A percentile compares a stretch with the other conserved stretches of the same genome.
These are phyloP conservation scores for Saxophila tyrrhenica DNA, from an alignment of 495 filamentous ascomycete genomes.

Conservation along the genomic window DNA sequence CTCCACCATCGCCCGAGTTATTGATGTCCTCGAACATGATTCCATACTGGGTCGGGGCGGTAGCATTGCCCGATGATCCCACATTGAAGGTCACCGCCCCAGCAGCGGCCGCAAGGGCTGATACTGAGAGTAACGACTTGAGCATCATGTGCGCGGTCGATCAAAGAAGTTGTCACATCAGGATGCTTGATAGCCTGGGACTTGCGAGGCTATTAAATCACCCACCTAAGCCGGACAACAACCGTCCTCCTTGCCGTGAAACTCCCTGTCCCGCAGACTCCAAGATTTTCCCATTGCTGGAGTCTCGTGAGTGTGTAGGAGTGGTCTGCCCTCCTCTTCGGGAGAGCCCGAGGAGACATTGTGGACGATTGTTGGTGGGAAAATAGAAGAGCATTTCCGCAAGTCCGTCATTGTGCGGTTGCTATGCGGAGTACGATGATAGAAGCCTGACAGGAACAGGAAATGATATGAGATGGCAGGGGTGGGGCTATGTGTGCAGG, in stretches of 20 bases:
- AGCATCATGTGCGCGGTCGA: background rate
- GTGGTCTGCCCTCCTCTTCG: background rate
- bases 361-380: background rate
- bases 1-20: constrained; percentile 64
- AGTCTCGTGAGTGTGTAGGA: background rate
- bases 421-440: background rate
- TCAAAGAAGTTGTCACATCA: background rate
- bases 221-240: background rate
- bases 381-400: background rate
- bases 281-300: background rate
- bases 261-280: background rate
- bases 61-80: constrained; percentile 38
- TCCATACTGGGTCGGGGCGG: constrained; percentile 45
- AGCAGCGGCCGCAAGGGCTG: background rate
- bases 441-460: background rate
- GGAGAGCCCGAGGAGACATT: background rate
- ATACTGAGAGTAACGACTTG: background rate
- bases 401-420: background rate
- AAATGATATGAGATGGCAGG: background rate
- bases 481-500: background rate
- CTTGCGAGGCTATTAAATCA: background rate
- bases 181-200: background rate
- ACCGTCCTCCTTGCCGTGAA: no score
- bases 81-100: constrained; percentile 29
- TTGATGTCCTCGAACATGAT: constrained; percentile 63